Percentiles rank a stretch among this genome's conserved stretches.
Conservation (phyloP, 2,329 filamentous ascomycete genomes). For the Chaetoscypha palmicola region DNA sequence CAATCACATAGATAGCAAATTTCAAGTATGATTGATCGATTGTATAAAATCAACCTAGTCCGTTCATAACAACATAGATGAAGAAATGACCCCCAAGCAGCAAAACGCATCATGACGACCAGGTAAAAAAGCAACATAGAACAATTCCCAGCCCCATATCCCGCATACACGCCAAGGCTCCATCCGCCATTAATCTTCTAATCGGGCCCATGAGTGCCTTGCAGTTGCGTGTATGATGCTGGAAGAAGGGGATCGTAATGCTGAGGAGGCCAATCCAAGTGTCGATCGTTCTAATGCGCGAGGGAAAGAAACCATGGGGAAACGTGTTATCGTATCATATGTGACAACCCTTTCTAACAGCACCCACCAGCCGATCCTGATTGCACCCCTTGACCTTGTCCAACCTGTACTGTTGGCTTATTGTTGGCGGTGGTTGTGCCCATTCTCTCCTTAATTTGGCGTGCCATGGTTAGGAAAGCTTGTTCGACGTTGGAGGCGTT, state of each 20-base stretch:
- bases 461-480: slow-evolving; percentile 98
- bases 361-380: slow-evolving; percentile 78
- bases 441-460: slow-evolving; percentile 99
- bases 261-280: slow-evolving; percentile 27
- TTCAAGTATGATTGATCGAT: slow-evolving; percentile 60
- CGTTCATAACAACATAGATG: slow-evolving; percentile 17
- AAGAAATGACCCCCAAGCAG: slow-evolving; percentile 11
- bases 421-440: slow-evolving; percentile 91
- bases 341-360: slow-evolving; percentile 57
- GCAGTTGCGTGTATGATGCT: slow-evolving; percentile 25
- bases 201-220: slow-evolving; percentile 17
- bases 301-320: slow-evolving; percentile 23
- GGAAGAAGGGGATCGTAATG: slow-evolving; percentile 23
- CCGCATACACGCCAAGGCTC: slow-evolving; percentile 23
- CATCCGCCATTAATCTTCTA: slow-evolving; percentile 30
- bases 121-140: slow-evolving; percentile 14
- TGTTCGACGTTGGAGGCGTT: slow-evolving; percentile 99
- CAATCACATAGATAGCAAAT: no score
- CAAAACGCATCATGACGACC: slow-evolving; percentile 8
- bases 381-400: slow-evolving; percentile 89
- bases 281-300: slow-evolving; percentile 29
- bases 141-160: slow-evolving; percentile 18
- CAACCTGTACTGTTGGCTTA: slow-evolving; percentile 96
- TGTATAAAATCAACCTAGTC: slow-evolving; percentile 15
- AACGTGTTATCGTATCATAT: slow-evolving; percentile 20